Percentiles rank a stretch among this genome's conserved stretches.
Conservation (phyloP, 345 rosid genomes). For the Carallia pectinifolia region DNA sequence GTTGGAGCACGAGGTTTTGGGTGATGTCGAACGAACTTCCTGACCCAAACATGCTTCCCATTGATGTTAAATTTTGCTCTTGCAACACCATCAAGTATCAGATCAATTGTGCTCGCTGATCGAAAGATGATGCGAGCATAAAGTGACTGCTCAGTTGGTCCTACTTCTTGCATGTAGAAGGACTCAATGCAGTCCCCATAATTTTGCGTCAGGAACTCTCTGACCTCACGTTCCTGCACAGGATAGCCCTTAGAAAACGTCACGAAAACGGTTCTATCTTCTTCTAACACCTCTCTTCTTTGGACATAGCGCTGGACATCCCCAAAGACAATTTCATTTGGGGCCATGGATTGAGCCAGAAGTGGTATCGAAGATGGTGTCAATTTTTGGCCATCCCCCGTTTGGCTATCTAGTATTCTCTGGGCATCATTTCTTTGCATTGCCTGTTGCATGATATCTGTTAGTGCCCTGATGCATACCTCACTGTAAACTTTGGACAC, state of each 20-base stretch:
- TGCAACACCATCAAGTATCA: constrained; percentile 30
- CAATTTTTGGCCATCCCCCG: constrained; percentile 7
- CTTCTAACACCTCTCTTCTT: constrained; percentile 24
- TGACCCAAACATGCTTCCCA: constrained; percentile 69
- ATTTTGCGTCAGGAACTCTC: constrained; percentile 34
- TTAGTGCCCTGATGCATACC: constrained; percentile 39
- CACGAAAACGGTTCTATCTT: constrained; percentile 54
- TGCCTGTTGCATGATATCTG: constrained; percentile 42
- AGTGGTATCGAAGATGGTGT: constrained; percentile 1
- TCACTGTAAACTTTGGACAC: constrained; percentile 22
- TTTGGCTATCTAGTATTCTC: constrained; percentile 13
- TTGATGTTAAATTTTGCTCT: constrained; percentile 58
- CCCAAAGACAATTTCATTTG: constrained; percentile 2
- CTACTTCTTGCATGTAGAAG: constrained; percentile 52
- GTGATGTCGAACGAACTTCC: constrained; percentile 50
- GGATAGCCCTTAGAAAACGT: constrained; percentile 68
- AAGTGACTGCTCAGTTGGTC: constrained; percentile 37
- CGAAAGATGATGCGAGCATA: constrained; percentile 46
- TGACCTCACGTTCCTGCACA: constrained; percentile 47
- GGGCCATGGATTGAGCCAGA: background rate
- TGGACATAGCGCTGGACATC: background rate
- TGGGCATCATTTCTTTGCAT: constrained; percentile 22
- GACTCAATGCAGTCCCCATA: constrained; percentile 55
- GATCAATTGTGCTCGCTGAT: constrained; percentile 20
- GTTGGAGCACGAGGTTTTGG: background rate